These are phyloP conservation scores for Crucibulum parvulum DNA, from an alignment of 1,284 basidiomycete species.

Conservation along the genomic window DNA sequence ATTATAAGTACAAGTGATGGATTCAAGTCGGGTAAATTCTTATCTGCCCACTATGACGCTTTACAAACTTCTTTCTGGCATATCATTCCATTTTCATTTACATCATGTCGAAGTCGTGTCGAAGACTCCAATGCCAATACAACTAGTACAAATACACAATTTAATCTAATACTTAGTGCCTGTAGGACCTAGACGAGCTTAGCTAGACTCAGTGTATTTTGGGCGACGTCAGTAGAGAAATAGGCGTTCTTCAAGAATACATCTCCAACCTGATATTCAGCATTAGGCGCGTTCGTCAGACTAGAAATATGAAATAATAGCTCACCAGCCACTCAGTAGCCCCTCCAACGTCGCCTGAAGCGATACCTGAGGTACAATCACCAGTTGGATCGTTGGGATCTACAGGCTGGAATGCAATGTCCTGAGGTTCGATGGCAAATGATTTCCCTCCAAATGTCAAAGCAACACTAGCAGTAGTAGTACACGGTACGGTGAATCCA, in stretches of 20 bases:
- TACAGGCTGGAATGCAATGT: conserved; percentile 76
- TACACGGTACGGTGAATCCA: conserved; percentile 83
- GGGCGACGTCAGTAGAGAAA: conserved; percentile 74
- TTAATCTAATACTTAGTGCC: too few species aligned
- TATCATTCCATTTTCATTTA: too few species aligned
- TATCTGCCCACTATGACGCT: too few species aligned
- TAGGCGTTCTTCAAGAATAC: conserved; percentile 84
- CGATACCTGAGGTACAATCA: conserved; percentile 80
- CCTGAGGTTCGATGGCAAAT: conserved; percentile 74
- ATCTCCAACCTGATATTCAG: conserved; percentile 56
- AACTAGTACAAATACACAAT: too few species aligned
- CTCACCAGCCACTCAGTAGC: conserved; percentile 77
- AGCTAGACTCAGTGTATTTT: conserved; percentile 77
- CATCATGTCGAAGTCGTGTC: too few species aligned
- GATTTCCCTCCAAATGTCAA: conserved; percentile 69
- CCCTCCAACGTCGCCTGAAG: conserved; percentile 66
- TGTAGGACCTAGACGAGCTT: conserved; percentile 43
- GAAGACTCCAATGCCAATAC: too few species aligned
- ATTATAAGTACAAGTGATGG: too few species aligned
- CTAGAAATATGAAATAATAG: conserved; percentile 29
- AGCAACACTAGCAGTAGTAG: conserved; percentile 66
- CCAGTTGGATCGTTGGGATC: conserved; percentile 67
- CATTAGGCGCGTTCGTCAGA: conserved; percentile 48
- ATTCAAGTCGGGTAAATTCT: too few species aligned
- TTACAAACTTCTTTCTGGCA: too few species aligned